phyloP scores from a whole-genome alignment of 2,329 filamentous ascomycete genomes.

The Parafenestella ontariensis region DNA sequence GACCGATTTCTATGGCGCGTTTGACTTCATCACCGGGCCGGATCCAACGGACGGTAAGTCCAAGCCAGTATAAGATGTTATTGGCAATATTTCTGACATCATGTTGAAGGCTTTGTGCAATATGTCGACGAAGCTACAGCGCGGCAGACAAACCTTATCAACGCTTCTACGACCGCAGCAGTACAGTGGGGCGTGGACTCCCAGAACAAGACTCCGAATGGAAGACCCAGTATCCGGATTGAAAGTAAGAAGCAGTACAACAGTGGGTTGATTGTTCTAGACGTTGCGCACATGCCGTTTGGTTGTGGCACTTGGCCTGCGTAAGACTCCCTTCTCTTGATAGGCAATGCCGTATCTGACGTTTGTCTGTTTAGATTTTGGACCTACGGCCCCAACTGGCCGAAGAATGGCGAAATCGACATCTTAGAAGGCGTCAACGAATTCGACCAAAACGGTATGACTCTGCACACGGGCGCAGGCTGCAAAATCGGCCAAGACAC shows the following conservation, averaged over 20 bases:
- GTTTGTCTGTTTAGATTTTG: slow-evolving; percentile 32
- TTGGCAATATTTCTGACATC: slow-evolving; percentile 22
- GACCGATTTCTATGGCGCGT: slow-evolving; percentile 54
- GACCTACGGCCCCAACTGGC: slow-evolving; percentile 43
- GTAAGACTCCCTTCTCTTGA: slow-evolving; percentile 14
- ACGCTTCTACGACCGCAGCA: slow-evolving; percentile 35
- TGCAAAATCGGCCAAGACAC: slow-evolving; percentile 50
- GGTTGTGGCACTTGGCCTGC: slow-evolving; percentile 62
- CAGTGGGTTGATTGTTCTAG: slow-evolving; percentile 56
- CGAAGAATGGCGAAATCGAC: slow-evolving; percentile 56
- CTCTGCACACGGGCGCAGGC: slow-evolving; percentile 56
- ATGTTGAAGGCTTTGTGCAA: slow-evolving; percentile 44
- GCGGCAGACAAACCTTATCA: slow-evolving; percentile 51
- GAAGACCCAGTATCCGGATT: slow-evolving; percentile 57
- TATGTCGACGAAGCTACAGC: slow-evolving; percentile 51
- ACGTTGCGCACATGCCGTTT: slow-evolving; percentile 60
- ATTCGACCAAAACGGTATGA: slow-evolving; percentile 52
- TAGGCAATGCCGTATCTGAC: slow-evolving; percentile 10
- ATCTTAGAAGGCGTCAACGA: slow-evolving; percentile 59
- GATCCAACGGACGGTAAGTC: slow-evolving; percentile 54
- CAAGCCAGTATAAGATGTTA: neutral
- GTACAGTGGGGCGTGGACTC: slow-evolving; percentile 58
- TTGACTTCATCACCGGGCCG: slow-evolving; percentile 52
- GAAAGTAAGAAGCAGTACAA: slow-evolving; percentile 56
- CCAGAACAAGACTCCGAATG: slow-evolving; percentile 45